These are phyloP conservation scores for Parasitella parasitica DNA, from an alignment of 371 early-diverging fungal genomes.

Conservation along the genomic window DNA sequence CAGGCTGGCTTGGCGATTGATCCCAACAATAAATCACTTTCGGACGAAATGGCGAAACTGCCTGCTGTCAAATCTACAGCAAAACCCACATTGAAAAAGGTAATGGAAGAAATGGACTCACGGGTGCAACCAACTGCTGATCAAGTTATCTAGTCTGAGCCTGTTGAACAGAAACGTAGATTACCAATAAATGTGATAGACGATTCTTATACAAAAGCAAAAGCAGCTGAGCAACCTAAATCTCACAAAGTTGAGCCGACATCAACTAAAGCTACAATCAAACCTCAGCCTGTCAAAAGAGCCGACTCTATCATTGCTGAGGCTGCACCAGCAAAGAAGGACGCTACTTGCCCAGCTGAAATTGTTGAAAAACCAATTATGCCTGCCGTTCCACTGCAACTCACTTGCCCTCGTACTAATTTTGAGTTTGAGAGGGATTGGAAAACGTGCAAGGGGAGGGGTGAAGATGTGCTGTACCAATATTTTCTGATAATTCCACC, in stretches of 20 bases:
- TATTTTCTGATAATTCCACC: constrained; percentile 76
- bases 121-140: too few species aligned
- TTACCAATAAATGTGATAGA: constrained; percentile 36
- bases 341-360: neutral
- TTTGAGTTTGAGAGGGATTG: constrained; percentile 80
- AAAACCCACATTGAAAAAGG: neutral
- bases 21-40: constrained; percentile 65
- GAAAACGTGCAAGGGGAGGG: constrained; percentile 58
- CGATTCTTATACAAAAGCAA: constrained; percentile 10
- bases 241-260: neutral
- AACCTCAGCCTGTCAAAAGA: neutral
- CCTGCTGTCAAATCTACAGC: constrained; percentile 3
- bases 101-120: too few species aligned
- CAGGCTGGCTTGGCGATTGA: constrained; percentile 64
- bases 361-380: neutral
- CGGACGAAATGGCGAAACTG: constrained; percentile 60
- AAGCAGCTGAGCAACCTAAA: neutral
- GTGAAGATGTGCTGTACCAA: constrained; percentile 53
- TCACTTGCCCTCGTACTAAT: constrained; percentile 53
- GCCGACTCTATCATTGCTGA: neutral
- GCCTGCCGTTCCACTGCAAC: constrained; percentile 11
- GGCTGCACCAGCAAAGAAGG: neutral
- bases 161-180: constrained; percentile 5
- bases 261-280: neutral
- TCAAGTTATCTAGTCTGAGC: neutral